These are phyloP conservation scores for Starmerella floris DNA, from an alignment of 805 yeast genomes.

Conservation along the genomic window DNA sequence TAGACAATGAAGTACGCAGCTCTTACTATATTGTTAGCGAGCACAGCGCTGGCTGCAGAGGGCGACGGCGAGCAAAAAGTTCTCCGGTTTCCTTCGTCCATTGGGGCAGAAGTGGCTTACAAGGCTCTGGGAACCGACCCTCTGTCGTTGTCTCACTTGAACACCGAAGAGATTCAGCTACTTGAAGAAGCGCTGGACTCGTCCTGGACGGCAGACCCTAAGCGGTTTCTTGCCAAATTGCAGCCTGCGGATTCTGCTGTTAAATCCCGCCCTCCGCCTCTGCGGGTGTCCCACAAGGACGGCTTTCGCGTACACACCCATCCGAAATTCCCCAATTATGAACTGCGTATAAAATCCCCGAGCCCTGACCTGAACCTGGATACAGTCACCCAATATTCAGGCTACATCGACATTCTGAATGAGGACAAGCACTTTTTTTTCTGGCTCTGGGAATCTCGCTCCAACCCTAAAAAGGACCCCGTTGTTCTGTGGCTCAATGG, in stretches of 20 bases:
- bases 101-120: neutral
- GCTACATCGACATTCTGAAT: conserved; percentile 62
- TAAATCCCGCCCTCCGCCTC: conserved; percentile 12
- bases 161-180: neutral
- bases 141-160: neutral
- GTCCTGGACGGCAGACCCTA: conserved; percentile 6
- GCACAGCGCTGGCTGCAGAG: neutral
- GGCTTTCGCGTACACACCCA: conserved; percentile 12
- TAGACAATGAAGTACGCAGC: neutral
- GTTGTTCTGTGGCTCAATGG: conserved; percentile 85
- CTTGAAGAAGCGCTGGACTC: conserved; percentile 9
- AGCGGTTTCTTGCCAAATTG: conserved; percentile 2
- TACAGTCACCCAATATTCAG: conserved; percentile 63
- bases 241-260: conserved; percentile 5
- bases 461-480: conserved; percentile 77
- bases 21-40: neutral
- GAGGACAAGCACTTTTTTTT: conserved; percentile 88
- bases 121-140: neutral
- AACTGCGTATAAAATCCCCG: conserved; percentile 54
- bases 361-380: conserved; percentile 56
- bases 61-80: too few relatives aligned
- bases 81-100: too few relatives aligned
- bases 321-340: conserved; percentile 30
- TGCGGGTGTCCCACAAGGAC: conserved; percentile 7
- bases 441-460: conserved; percentile 78